Percentiles rank a stretch among this genome's conserved stretches.
These are phyloP conservation scores for Brassica incana DNA, from an alignment of 345 rosid species.

Conservation along the genomic window DNA sequence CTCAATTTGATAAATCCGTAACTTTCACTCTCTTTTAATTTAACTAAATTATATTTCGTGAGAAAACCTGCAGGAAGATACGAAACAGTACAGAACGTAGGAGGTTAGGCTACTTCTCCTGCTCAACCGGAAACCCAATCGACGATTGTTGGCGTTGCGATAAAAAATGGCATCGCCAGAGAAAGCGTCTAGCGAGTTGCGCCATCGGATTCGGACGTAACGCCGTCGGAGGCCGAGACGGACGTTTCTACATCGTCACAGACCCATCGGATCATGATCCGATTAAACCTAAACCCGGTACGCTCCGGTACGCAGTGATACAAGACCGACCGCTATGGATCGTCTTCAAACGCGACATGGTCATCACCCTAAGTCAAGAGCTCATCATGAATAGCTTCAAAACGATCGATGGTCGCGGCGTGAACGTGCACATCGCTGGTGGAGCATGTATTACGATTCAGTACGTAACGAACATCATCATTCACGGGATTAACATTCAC, in stretches of 20 bases:
- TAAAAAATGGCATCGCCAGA: conserved; percentile 46
- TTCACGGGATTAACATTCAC: conserved; percentile 64
- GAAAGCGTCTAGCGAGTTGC: conserved; percentile 58
- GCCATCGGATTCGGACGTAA: conserved; percentile 74
- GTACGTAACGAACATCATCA: conserved; percentile 65
- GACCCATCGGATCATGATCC: conserved; percentile 58
- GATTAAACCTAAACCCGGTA: conserved; percentile 63
- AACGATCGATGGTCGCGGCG: conserved; percentile 70
- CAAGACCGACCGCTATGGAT: conserved; percentile 77
- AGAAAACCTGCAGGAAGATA: conserved; percentile 49
- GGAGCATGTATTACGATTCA: conserved; percentile 70
- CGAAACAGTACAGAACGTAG: conserved; percentile 68
- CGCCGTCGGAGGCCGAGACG: conserved; percentile 74
- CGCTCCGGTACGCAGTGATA: conserved; percentile 70
- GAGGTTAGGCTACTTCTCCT: conserved; percentile 53
- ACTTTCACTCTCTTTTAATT: background rate
- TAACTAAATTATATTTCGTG: background rate
- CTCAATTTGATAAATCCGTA: background rate
- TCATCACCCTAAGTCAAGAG: conserved; percentile 61
- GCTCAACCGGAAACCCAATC: conserved; percentile 64
- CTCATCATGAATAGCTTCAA: conserved; percentile 80
- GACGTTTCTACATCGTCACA: conserved; percentile 55
- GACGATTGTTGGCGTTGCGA: conserved; percentile 88
- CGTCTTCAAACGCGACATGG: conserved; percentile 71
- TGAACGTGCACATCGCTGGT: conserved; percentile 50